phyloP scores from a whole-genome alignment of 2,329 filamentous ascomycete genomes.

The Pseudocercospora vitis region DNA sequence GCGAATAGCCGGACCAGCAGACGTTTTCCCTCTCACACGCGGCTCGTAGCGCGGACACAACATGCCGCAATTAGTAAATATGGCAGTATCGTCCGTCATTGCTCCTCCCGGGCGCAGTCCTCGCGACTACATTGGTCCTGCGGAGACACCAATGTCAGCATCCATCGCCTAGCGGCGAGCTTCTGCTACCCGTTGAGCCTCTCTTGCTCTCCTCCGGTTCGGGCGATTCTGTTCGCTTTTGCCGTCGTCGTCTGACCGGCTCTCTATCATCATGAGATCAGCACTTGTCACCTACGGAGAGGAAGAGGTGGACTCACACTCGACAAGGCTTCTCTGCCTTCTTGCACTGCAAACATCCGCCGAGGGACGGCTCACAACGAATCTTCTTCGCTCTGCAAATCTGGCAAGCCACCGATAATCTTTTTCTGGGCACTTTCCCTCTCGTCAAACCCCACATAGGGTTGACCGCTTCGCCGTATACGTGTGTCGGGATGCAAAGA shows the following conservation, averaged over 20 bases:
- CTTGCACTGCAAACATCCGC: slow-evolving; percentile 18
- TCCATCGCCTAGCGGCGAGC: neutral
- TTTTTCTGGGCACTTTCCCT: slow-evolving; percentile 20
- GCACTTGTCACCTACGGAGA: neutral
- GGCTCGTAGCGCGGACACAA: too few species aligned
- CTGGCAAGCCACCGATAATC: slow-evolving; percentile 19
- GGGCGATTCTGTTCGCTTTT: too few species aligned
- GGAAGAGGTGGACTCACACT: slow-evolving; percentile 12
- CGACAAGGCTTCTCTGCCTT: slow-evolving; percentile 16
- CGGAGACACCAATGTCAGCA: neutral
- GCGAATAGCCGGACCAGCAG: too few species aligned
- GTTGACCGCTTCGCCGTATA: slow-evolving; percentile 14
- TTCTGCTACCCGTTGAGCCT: too few species aligned
- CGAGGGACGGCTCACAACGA: slow-evolving; percentile 17
- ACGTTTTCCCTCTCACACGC: too few species aligned
- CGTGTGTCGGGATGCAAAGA: slow-evolving; percentile 16
- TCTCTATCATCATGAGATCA: slow-evolving; percentile 9
- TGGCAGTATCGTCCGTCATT: too few species aligned
- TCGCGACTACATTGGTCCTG: too few species aligned
- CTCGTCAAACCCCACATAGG: slow-evolving; percentile 13
- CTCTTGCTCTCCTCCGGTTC: too few species aligned
- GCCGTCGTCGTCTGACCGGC: slow-evolving; percentile 12
- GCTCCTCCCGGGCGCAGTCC: too few species aligned
- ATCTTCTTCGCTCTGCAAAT: slow-evolving; percentile 21
- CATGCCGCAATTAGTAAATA: too few species aligned